Evolutionary conservation across 495 filamentous ascomycete genomes (phyloP), one percentile per base, ranked within the genome.

Genomic region (Penicillium cataractarum): DNA sequence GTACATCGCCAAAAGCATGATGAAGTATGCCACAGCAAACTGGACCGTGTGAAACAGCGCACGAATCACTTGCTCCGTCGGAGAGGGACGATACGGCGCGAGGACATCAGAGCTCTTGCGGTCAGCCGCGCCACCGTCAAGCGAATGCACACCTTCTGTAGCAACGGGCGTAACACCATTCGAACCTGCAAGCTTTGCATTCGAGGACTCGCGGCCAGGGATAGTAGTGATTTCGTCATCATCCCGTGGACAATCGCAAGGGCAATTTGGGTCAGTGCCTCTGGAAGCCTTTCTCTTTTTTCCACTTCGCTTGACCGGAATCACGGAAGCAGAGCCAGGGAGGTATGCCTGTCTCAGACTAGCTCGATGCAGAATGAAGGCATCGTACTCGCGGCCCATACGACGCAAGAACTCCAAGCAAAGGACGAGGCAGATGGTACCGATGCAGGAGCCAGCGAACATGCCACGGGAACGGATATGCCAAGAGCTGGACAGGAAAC

Each of bases 371-470:
- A 87, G 27, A 21, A 90, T 79, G 60, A 82, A 82, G 19, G 74
- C 73, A 62, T 92, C 89, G 68, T 88, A 92, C 68, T 84, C 84
- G 57, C 82, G 80, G 46, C 79, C 73, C 1, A 79, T 21, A 6
- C 87, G 85, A 24, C 89, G 86, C 7, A 92, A 74, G 55, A 86
- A 73, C 64, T 92, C 89, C 40, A 92, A 84, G 6, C 72, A 57
- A 13, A 90, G 73, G 46, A 89, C 88, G 26, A 92, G 82, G 13
- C 80, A 73, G 62, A 90, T 78, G 22, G 88, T 84, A 26, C 87
- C 88, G 67, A 93, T 88, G 72, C 90, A 92, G 42, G 85, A 84
- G 24, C 84, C 88, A 12, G 86, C 88, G 64, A 93, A 91, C 71
- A 83, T 85, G 58, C 81, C 84, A 0, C 55, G 64, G 0, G 85